Evolutionary conservation across 306 rosid genomes (phyloP), one percentile per base, ranked within the genome.

Genomic region (Lathyrus aphaca): DNA sequence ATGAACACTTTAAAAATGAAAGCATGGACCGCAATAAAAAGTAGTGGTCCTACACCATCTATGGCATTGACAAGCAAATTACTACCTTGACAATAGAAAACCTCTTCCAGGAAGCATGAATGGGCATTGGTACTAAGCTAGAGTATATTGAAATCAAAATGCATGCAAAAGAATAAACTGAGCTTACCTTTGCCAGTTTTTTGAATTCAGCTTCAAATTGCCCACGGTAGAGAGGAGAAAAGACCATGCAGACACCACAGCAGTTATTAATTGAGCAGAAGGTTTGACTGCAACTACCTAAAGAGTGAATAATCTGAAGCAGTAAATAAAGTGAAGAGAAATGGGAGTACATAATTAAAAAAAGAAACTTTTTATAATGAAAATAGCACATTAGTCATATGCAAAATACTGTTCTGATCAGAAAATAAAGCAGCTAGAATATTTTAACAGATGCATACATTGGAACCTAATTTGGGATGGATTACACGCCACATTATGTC

Each of bases 401-500:
- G 48, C 13, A 69, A 58, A 46, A 74, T 0, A 40, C 14, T 61
- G n/a, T 39, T 59, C n/a, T 61, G 21, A 64, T 65, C n/a, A 69
- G 43, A 15, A 57, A 7, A 74, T 32, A 23, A 67, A 51, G 6
- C 21, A 65, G 61, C 13, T 17, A 25, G 19, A 38, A 25, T 1
- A 19, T 65, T 69, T 45, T 14, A 61, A 62, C 27, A 68, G 44
- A 66, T 27, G 59, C 84, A 37, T 75, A 94, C 99, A 73, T 94
- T 91, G 64, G 95, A 78, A 51, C 84, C 86, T 71, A 81, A 77
- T 64, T 91, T 94, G 44, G 97, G 97, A 78, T 87, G 89, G 80
- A 91, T 88, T 45, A 90, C 86, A 79, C 89, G 97, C 99, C 99
- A 91, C 97, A 91, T 87, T 48, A 81, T 75, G 69, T 90, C 96